phyloP scores from a whole-genome alignment of 805 yeast genomes.

The Suhomyces sp. region DNA sequence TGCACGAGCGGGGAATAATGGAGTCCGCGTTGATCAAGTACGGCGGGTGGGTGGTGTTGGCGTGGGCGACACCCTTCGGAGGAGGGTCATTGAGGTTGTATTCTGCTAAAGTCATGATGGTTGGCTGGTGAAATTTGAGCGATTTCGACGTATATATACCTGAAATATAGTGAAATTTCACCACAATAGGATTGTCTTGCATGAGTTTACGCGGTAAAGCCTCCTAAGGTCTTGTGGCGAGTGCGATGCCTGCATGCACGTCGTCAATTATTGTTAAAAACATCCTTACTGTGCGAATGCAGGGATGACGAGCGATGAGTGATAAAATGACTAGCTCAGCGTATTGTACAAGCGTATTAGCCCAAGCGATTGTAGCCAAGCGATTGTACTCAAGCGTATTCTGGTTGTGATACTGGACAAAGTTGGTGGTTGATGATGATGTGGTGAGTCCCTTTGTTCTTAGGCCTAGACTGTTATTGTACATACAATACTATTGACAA shows the following conservation, averaged over 20 bases:
- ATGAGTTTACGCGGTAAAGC: neutral
- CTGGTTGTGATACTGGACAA: neutral
- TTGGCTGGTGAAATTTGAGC: neutral
- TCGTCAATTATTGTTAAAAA: neutral
- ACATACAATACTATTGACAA: neutral
- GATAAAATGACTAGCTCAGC: neutral
- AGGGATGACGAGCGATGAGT: neutral
- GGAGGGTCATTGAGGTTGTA: constrained; percentile 12
- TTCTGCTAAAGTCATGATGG: constrained; percentile 6
- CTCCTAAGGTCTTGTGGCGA: neutral
- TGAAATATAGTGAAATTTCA: constrained; percentile 1
- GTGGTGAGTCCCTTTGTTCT: neutral
- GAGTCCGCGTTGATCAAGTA: constrained; percentile 9
- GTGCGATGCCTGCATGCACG: neutral
- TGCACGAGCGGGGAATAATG: constrained; percentile 13
- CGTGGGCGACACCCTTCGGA: constrained; percentile 6
- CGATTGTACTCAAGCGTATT: neutral
- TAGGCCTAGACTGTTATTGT: neutral
- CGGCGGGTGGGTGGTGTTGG: neutral
- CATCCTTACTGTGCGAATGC: too few relatives aligned
- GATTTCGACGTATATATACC: neutral
- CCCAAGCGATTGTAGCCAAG: too few relatives aligned
- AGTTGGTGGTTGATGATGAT: neutral
- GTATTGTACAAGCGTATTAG: too few relatives aligned
- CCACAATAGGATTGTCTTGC: constrained; percentile 2